Conservation (phyloP, 306 rosid species). For the Hippophae rhamnoides region DNA sequence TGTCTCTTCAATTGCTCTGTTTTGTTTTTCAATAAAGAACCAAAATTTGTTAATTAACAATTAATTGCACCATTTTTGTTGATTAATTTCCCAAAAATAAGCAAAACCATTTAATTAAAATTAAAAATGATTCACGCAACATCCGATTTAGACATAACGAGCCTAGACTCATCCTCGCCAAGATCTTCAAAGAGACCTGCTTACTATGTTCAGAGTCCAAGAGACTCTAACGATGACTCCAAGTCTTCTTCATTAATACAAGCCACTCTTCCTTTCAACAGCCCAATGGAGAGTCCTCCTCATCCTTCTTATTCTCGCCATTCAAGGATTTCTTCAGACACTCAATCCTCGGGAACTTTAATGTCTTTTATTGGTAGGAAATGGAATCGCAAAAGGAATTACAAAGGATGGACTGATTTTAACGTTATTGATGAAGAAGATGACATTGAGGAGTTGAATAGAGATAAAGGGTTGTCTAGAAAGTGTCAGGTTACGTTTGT, state of each 20-base stretch:
- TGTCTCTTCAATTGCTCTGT: too few species aligned
- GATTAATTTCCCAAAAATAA: not conserved
- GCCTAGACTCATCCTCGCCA: constrained; percentile 52
- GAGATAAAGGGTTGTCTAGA: constrained; percentile 29
- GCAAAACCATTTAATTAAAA: not conserved
- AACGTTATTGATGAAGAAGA: constrained; percentile 68
- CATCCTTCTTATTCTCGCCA: constrained; percentile 62
- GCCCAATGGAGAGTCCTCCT: constrained; percentile 61
- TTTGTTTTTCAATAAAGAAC: too few species aligned
- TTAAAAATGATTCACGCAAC: constrained; percentile 45
- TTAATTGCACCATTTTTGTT: not conserved
- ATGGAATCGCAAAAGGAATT: constrained; percentile 24
- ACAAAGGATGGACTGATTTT: constrained; percentile 56
- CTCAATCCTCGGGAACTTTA: constrained; percentile 52
- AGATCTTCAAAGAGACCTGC: constrained; percentile 54
- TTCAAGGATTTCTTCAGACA: constrained; percentile 58
- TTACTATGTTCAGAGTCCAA: constrained; percentile 68
- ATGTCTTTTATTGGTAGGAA: constrained; percentile 32
- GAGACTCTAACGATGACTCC: constrained; percentile 76
- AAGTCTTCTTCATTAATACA: constrained; percentile 43
- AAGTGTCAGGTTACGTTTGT: constrained; percentile 43
- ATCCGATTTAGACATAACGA: constrained; percentile 70
- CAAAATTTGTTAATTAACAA: not conserved
- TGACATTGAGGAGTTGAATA: constrained; percentile 29
- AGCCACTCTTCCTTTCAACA: constrained; percentile 39